Evolutionary conservation across 768 basidiomycete species (phyloP).

Genomic region (Leccinum uliginosum): DNA sequence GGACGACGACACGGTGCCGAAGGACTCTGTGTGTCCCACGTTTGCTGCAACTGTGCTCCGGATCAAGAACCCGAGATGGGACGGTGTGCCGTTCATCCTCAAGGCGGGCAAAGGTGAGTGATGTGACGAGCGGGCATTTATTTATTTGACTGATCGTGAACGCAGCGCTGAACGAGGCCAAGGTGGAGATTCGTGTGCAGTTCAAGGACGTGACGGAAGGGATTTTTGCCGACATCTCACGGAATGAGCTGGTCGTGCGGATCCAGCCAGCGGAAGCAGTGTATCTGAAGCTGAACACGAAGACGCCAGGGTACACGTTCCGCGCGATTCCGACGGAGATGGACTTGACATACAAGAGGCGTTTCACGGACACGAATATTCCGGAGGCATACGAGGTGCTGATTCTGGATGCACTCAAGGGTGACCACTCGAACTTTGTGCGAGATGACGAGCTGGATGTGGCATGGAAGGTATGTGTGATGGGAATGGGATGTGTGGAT

Average conservation of each 20-base stretch:
- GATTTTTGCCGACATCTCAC: constrained; percentile 93
- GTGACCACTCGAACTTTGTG: constrained; percentile 99
- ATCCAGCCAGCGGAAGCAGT: constrained; percentile 96
- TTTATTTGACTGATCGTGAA: constrained; percentile 8
- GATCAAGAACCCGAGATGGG: constrained; percentile 97
- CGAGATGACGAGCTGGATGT: constrained; percentile 95
- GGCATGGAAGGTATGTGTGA: constrained; percentile 83
- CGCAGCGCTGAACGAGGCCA: constrained; percentile 93
- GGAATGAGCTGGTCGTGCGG: constrained; percentile 96
- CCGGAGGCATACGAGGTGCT: constrained; percentile 97
- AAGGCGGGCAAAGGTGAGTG: constrained; percentile 93
- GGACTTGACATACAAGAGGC: constrained; percentile 96
- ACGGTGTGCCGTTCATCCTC: constrained; percentile 97
- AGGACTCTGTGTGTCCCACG: constrained; percentile 87
- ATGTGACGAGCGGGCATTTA: constrained; percentile 1
- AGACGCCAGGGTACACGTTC: constrained; percentile 87
- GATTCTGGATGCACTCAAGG: constrained; percentile 91
- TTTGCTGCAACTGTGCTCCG: constrained; percentile 86
- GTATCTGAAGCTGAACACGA: constrained; percentile 95
- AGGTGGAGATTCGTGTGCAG: constrained; percentile 96
- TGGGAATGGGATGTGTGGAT: background rate
- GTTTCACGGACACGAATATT: constrained; percentile 87
- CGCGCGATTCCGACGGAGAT: constrained; percentile 93
- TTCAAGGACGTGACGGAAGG: constrained; percentile 97
- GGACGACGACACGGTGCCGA: constrained; percentile 94